Base-by-base conservation (phyloP, 139 green algal species). In the Tetradesmus lagerheimii region DNA sequence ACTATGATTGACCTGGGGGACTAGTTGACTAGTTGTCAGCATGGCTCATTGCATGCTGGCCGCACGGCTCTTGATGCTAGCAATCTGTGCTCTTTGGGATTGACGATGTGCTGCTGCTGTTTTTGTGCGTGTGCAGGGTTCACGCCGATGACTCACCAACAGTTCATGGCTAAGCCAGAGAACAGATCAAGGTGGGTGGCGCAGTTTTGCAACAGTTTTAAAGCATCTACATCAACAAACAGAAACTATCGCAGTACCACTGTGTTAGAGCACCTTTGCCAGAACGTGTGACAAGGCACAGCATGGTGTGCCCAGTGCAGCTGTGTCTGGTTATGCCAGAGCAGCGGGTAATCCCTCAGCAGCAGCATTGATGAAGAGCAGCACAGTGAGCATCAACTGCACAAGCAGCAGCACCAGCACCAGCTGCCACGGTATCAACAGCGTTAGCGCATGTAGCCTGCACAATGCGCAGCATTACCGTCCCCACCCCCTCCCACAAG, bases 121-220 rank as follows among this genome's bases (percentile, higher is more conserved):
- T 16, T 31, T n/a, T 82, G 18, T 50, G 25, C 18, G 11, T 39
- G 27, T 34, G 43, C 76, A 53, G 96, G 97, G n/a, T 99, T 98
- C 92, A 98, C 97, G 90, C 98, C 98, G 8, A 99, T 99, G 97
- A 99, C 97, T 0, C 97, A 99, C 87, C 96, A 98, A 91, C 92
- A 98, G 92, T 99, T 99, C 80, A 96, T 99, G 93, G 85, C 93
- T 1, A 93, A 91, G 14, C 57, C 91, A 1, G 88, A 91, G 25
- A 93, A 93, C 38, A 87, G 94, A 0, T 84, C 92, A 1, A 80
- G 83, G 71, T 84, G 43, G 27, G 77, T 62, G 6, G 2, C 20
- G n/a, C 78, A 84, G 18, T 16, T 1, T 14, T 47, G 35, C 75
- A 50, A 14, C 75, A 50, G 57, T 18, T 31, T 1, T 23, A 62